Evolutionary conservation across 305 asterid genomes (phyloP), one percentile per base, ranked within the genome.

Genomic region (Euphrasia arctica): DNA sequence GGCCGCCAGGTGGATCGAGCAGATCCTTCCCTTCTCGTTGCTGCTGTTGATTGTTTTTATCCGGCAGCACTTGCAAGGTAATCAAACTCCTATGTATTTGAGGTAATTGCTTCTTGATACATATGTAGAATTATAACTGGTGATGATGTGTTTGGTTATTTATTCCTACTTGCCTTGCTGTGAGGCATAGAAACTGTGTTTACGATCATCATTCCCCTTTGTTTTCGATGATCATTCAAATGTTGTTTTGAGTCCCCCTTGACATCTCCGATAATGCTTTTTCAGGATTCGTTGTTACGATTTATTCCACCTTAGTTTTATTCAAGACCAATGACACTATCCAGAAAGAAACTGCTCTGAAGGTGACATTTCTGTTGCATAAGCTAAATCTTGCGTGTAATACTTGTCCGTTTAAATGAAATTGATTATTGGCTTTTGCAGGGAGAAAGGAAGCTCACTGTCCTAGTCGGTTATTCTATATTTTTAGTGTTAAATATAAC

Each of bases 11-110:
- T 86, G 90, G 96, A 72, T 79, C 67, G 97, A 91, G 79, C 95
- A 86, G 85, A 77, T 91, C 80, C 94, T 91, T 71, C 97, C 95
- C 0, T 91, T 86, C 73, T 84, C 89, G 9, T 73, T 91, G 82
- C 82, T 88, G 25, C 74, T 88, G 69, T 68, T 88, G 86, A 79
- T 91, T 61, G 97, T 91, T 75, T 86, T 91, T 70, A 83, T 91
- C 52, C 82, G 95, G 73, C 91, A 88, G 78, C 96, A 91, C 75
- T 83, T 88, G 79, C 97, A 81, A 84, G 96, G 97, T 90, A 74
- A 18, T 43, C 15, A 72, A 28, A 41, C 36, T 47, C 22, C 22
- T 18, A 18, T 18, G 22, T 18, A 18, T 18, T 18, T 18, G 22
- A 18, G 22, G 0, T 31, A 4, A 8, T 36, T 36, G 42, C 9